phyloP scores from a whole-genome alignment of 2,329 filamentous ascomycete genomes.

The Whalleya microplaca region DNA sequence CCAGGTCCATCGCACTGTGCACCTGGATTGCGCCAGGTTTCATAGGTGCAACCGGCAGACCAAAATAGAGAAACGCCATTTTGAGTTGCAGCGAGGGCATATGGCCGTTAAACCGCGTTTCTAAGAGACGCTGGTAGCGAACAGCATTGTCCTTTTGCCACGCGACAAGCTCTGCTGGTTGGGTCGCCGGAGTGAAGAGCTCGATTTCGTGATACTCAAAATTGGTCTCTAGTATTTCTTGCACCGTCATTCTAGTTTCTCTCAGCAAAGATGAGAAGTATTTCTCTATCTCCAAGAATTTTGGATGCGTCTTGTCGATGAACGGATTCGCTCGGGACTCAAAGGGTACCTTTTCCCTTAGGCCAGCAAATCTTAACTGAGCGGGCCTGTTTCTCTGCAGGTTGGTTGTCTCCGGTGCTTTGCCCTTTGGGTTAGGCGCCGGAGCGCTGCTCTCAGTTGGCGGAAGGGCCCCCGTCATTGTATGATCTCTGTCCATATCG shows the following conservation, averaged over 20 bases:
- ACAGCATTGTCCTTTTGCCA: constrained; percentile 38
- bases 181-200: constrained; percentile 36
- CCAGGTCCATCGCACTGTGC: constrained; percentile 9
- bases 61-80: constrained; percentile 52
- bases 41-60: constrained; percentile 48
- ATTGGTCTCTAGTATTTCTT: constrained; percentile 37
- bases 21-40: constrained; percentile 28
- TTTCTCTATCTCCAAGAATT: constrained; percentile 27
- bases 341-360: constrained; percentile 27
- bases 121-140: constrained; percentile 37
- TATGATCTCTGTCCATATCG: constrained; percentile 1
- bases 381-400: background rate
- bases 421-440: background rate
- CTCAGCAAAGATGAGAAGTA: constrained; percentile 37
- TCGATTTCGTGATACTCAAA: constrained; percentile 42
- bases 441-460: background rate
- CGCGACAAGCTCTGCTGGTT: constrained; percentile 32
- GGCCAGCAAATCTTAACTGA: background rate
- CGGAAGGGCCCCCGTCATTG: background rate
- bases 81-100: constrained; percentile 42
- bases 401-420: background rate
- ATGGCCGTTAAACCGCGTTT: constrained; percentile 36
- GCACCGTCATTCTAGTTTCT: constrained; percentile 27
- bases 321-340: constrained; percentile 24
- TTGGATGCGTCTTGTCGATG: constrained; percentile 17